These are phyloP conservation scores for Botrytis sinoallii DNA, from an alignment of 2,329 filamentous ascomycete species.

Conservation along the genomic window DNA sequence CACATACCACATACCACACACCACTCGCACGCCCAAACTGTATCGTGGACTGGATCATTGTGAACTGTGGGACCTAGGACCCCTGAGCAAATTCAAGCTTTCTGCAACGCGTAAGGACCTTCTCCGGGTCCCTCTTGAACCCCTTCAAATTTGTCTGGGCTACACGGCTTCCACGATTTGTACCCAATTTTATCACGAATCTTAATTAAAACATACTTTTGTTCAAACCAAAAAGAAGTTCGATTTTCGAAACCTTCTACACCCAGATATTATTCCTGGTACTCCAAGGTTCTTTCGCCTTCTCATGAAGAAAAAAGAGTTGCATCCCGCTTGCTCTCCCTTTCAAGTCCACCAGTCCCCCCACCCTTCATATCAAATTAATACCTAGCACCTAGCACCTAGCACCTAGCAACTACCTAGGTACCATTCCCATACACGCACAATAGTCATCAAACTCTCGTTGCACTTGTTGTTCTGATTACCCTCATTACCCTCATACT, in stretches of 20 bases:
- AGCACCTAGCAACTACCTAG: too few species aligned
- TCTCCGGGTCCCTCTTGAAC: not conserved
- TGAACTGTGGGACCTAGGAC: not conserved
- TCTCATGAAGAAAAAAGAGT: not conserved
- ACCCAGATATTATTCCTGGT: not conserved
- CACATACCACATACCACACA: not conserved
- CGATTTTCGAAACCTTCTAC: not conserved
- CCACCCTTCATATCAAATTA: not conserved
- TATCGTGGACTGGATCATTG: not conserved
- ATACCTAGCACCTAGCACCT: too few species aligned
- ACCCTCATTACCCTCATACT: not conserved
- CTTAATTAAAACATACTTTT: not conserved
- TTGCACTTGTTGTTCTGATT: not conserved
- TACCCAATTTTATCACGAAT: not conserved
- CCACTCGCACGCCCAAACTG: not conserved
- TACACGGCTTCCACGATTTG: not conserved
- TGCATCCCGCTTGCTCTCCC: not conserved
- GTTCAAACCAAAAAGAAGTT: not conserved
- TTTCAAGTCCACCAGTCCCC: not conserved
- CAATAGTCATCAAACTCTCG: too few species aligned
- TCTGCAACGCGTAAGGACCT: conserved; percentile 8
- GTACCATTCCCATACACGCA: too few species aligned
- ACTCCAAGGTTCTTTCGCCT: not conserved
- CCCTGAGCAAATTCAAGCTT: conserved; percentile 16
- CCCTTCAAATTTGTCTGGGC: not conserved